Conservation (phyloP, 225 moss, liverwort and hornwort genomes). For the Climacium dendroides region DNA sequence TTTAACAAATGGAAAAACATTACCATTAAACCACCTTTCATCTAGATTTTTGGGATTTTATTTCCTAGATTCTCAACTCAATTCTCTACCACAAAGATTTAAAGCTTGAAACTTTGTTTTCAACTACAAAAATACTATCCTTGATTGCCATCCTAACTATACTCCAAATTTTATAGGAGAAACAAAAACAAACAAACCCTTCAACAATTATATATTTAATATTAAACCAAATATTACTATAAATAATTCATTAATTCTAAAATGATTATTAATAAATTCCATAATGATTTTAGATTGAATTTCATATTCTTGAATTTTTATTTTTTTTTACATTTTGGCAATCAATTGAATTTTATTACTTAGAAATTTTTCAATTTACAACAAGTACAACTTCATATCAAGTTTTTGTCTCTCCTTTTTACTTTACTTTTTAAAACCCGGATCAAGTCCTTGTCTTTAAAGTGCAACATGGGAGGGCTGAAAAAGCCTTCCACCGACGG, state of each 20-base stretch:
- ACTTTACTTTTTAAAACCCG: too few relatives aligned
- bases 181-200: neutral
- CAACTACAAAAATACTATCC: neutral
- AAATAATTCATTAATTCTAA: neutral
- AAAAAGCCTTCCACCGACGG: neutral
- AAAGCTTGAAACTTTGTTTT: too few relatives aligned
- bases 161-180: neutral
- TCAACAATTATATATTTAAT: neutral
- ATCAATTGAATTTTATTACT: neutral
- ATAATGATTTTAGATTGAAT: neutral
- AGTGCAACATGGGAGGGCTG: neutral
- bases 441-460: neutral
- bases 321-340: neutral
- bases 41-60: too few relatives aligned
- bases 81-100: too few relatives aligned
- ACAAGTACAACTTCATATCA: too few relatives aligned
- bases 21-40: neutral
- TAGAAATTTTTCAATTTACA: neutral
- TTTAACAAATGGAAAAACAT: too few relatives aligned
- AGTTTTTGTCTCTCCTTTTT: too few relatives aligned
- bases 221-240: too few relatives aligned
- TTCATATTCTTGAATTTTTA: rapidly evolving
- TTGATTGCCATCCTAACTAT: too few relatives aligned
- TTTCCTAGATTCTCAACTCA: too few relatives aligned
- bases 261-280: too few relatives aligned